Evolutionary conservation across 164 flowering plant genomes (phyloP), one percentile per base, ranked within the genome.

Genomic region (Akebia trifoliata): DNA sequence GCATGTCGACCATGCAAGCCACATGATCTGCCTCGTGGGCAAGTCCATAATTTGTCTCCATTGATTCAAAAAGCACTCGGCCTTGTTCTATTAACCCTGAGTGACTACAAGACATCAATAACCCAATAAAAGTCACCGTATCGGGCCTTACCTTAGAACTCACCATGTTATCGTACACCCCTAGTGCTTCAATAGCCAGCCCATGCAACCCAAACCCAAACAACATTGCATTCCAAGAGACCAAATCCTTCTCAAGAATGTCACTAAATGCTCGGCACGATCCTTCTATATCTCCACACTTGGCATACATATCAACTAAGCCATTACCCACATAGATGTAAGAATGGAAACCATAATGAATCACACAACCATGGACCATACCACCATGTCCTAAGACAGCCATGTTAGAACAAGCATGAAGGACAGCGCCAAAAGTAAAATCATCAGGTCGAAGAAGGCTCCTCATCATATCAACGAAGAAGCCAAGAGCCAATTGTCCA

Each of bases 201-300:
- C 90, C 90, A 61, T 85, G 82, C 51, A 79, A 24, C 14, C 84
- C 90, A 54, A 72, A 74, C 10, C 75, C 85, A 57, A 83, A 72
- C 67, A 88, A 48, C 85, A 88, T 76, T 24, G 85, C 72, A 65
- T 85, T 85, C 83, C 83, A 88, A 21, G 93, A 80, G 22, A 85
- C 76, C 67, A 64, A 47, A 54, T 68, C 73, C 56, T 65, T 72
- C 8, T 39, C 8, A 18, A 39, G 1, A 57, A 85, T 71, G 25
- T 75, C 78, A 28, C 21, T 8, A 54, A 88, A 85, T 37, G 75
- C 81, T 39, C 26, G 31, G 11, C 24, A 46, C 21, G 86, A 74
- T 48, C 70, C 76, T 9, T 58, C 59, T 37, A 85, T 34, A 45
- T 83, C 83, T 20, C 96, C 90, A 55, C 86, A 80, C 67, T 83